phyloP scores from a whole-genome alignment of 2,329 filamentous ascomycete species.

The Raffaelea deltoideospora region DNA sequence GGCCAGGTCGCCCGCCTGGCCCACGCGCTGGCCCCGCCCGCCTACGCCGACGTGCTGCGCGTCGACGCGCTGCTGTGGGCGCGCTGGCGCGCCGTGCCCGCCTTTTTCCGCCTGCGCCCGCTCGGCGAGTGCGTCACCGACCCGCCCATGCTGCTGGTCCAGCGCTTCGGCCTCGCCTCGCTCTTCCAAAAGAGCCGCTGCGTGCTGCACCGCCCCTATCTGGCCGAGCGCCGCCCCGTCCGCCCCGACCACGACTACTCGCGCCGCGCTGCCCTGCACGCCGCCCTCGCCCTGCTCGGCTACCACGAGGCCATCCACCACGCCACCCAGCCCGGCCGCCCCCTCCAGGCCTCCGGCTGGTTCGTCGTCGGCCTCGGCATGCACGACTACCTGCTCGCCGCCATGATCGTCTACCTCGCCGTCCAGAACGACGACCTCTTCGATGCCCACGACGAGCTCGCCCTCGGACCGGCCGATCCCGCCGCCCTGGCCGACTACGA shows the following conservation, averaged over 20 bases:
- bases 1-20: conserved; percentile 33
- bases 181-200: conserved; percentile 40
- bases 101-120: conserved; percentile 30
- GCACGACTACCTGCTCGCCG: conserved; percentile 46
- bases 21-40: conserved; percentile 30
- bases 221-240: conserved; percentile 27
- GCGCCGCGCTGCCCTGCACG: conserved; percentile 32
- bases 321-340: conserved; percentile 35
- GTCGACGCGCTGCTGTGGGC: conserved; percentile 30
- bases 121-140: conserved; percentile 35
- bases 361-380: conserved; percentile 41
- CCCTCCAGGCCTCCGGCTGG: conserved; percentile 37
- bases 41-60: conserved; percentile 31
- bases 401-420: conserved; percentile 43
- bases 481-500: no score
- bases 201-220: conserved; percentile 38
- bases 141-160: conserved; percentile 29
- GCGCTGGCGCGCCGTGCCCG: conserved; percentile 28
- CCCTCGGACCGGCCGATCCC: no score
- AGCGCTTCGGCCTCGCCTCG: conserved; percentile 35
- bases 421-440: conserved; percentile 23
- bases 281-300: conserved; percentile 29
- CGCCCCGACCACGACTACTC: conserved; percentile 35
- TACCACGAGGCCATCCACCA: conserved; percentile 33
- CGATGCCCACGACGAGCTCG: no score